Base-by-base conservation (phyloP, 305 asterid genomes). In the Fraxinus platypoda region DNA sequence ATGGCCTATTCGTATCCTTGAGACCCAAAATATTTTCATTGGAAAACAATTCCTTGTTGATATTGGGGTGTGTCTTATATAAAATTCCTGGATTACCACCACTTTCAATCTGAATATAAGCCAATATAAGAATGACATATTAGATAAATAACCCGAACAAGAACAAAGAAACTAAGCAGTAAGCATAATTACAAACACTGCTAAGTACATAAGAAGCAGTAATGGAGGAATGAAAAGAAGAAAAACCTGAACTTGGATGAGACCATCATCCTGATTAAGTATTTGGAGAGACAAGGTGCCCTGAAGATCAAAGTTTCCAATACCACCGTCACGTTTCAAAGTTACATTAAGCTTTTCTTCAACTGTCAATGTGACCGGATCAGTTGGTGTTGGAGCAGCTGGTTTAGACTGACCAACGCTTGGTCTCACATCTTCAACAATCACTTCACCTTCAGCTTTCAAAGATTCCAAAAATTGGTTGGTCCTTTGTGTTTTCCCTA, bases 391-490 rank as follows among this genome's bases (percentile, higher is more conserved):
- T 78, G 91, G 85, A 85, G 96, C 93, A 87, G 91, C 91, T 86
- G 91, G 78, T 85, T 84, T 93, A 79, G 96, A 88, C 85, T 89
- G 98, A 84, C 96, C 95, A 86, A 80, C 72, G 80, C 82, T 90
- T 54, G 97, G 97, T 83, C 97, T 90, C 83, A 94, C 97, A 89
- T 94, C 97, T 89, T 93, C 98, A 12, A 91, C 94, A 87, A 95
- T 91, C 79, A 87, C 90, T 88, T 94, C 98, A 86, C 98, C 99
- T 83, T 95, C 99, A 82, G 95, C 97, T 89, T 91, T 95, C 71
- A 95, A 89, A 79, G 99, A 93, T 84, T 95, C 99, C 92, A 95
- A 87, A 84, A 94, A 92, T 81, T 95, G 99, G 88, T 92, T 94
- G 81, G 96, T 86, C 91, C 83, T 95, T 80, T 91, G 96, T 71